Evolutionary conservation across 495 filamentous ascomycete genomes (phyloP), one percentile per base, ranked within the genome.

Genomic region (Xylaria flabelliformis): DNA sequence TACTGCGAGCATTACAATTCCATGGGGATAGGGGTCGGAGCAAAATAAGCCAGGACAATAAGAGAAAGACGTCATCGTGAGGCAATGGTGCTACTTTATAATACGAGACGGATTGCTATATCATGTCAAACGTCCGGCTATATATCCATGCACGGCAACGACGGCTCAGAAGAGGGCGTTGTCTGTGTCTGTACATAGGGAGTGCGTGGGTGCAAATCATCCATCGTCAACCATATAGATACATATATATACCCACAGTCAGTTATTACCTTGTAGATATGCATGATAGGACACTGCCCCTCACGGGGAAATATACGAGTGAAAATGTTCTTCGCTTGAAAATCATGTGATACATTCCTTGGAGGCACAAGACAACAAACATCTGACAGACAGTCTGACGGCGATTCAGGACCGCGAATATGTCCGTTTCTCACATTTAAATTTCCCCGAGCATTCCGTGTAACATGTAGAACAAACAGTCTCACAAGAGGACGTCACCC

Each of bases 1-100:
- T 69, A 59, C 39, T 63, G 48, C 46, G 21, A 63, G 68, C 59
- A 64, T 55, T 36, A 55, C 24, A 51, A 64, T 55, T 24, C 44
- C 24, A 51, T 55, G 32, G 44, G n/a, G 29, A 9, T 7, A 4
- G 36, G 46, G 26, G 19, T 4, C 63, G 34, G 41, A 4, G 36
- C 39, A 36, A 39, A 8, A 34, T 36, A 26, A 10, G 0, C 51
- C 19, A 59, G 32, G 36, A 39, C 13, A 39, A 61, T 17, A 61
- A 39, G 53, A 56, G 32, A 56, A 12, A 58, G 56, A 34, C 44
- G 3, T 24, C 39, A 51, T 21, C 21, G 41, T 12, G 13, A 17
- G 39, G 59, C 2, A 42, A 21, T 21, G 1, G 55, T 17, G 32
- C 24, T 21, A 12, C 34, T 3, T 29, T 12, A 29, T 12, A 1